Base-by-base conservation (phyloP, 2,329 filamentous ascomycete species). In the Diaporthe vexans region DNA sequence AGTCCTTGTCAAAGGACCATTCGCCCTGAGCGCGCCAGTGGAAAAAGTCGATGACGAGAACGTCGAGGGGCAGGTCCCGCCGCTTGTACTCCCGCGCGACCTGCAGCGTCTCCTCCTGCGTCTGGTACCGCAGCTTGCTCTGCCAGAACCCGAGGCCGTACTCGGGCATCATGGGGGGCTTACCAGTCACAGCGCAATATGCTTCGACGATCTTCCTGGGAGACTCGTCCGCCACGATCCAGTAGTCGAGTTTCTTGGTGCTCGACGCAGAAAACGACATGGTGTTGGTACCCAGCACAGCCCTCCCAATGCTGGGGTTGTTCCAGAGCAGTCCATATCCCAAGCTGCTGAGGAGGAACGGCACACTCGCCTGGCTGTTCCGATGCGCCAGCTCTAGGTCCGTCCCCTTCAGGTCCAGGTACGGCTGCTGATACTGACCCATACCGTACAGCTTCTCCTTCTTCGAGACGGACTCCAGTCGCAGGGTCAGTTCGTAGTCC, bases 81-180 rank as follows among this genome's bases (percentile, higher is more conserved):
- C 82, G 81, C 69, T 86, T 87, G 76, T 93, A 90, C 78, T 92
- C 90, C 7, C 91, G 81, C 0, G 91, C 91, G 0, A 93, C 87
- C 8, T 84, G 80, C 0, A 93, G 83, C 0, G 92, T 79, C 78
- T 93, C 90, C 24, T 92, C 90, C 77, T 93, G 91, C 0, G 88
- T 92, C 80, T 90, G 89, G 77, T 93, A 93, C 1, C 91, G 85
- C 15, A 93, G 82, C 80, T 92, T 93, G 81, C 90, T 92, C 79
- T 93, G 91, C 91, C 91, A 93, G 79, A 93, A 93, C 0, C 91
- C 91, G 0, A 93, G 84, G 0, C 91, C 91, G 77, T 92, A 92
- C 77, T 92, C 91, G 1, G 91, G 91, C 91, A 93, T 93, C 87
- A 90, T 90, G 0, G 91, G 91, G 0, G 89, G 89, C 46, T 85